These are phyloP conservation scores for Paracoccidioides brasiliensis DNA, from an alignment of 2,329 filamentous ascomycete genomes.

Conservation along the genomic window DNA sequence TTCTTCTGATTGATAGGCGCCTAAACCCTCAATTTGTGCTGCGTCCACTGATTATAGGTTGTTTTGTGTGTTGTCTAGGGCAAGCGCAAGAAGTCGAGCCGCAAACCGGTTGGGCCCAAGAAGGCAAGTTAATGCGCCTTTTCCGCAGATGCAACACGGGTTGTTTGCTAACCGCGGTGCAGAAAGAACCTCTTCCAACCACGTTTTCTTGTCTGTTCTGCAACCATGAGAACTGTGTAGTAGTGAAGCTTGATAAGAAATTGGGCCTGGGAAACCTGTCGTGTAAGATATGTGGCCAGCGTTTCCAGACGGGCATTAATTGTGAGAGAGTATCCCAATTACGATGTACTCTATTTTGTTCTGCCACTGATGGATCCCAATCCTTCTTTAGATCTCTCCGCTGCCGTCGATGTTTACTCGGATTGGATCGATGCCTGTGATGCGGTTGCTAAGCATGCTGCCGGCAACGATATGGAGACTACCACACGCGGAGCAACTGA, in stretches of 20 bases:
- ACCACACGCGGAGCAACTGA: constrained; percentile 3
- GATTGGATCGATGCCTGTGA: constrained; percentile 97
- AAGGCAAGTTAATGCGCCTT: constrained; percentile 44
- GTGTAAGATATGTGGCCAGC: constrained; percentile 88
- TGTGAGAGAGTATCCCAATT: constrained; percentile 41
- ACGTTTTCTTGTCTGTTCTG: constrained; percentile 97
- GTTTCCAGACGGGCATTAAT: constrained; percentile 85
- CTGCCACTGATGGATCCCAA: constrained; percentile 2
- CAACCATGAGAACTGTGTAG: constrained; percentile 89
- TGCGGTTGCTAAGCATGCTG: constrained; percentile 50
- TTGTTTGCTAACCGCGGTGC: constrained; percentile 1
- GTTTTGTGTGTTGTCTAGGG: constrained; percentile 41
- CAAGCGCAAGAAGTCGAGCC: constrained; percentile 79
- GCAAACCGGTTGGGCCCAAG: constrained; percentile 68
- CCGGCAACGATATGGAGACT: constrained; percentile 11
- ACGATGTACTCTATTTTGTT: neutral
- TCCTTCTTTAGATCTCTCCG: constrained; percentile 57
- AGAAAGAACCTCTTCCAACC: constrained; percentile 43
- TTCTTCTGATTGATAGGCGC: neutral
- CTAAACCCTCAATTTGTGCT: neutral
- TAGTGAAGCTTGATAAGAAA: constrained; percentile 90
- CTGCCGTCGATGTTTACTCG: constrained; percentile 86
- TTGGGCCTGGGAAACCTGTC: constrained; percentile 68
- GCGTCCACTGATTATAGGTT: neutral
- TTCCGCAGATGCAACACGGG: neutral